phyloP scores from a whole-genome alignment of 371 early-diverging fungal species.

The Nematocida parisii region DNA sequence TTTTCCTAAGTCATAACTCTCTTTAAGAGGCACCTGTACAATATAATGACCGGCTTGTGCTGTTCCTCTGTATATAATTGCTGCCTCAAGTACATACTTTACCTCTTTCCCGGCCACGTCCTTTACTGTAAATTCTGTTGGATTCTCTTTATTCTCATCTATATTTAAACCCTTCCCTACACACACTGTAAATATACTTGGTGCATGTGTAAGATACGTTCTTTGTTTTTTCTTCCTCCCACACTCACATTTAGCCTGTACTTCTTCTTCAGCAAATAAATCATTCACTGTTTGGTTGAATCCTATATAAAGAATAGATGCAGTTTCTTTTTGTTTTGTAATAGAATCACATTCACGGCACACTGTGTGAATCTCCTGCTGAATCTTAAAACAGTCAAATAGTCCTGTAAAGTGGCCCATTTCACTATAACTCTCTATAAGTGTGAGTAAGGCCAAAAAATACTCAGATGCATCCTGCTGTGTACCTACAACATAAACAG shows the following conservation, averaged over 20 bases:
- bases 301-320: constrained; percentile 11
- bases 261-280: background rate
- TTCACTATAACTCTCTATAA: constrained; percentile 54
- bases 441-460: constrained; percentile 40
- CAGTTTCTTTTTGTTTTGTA: constrained; percentile 1
- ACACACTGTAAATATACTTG: constrained; percentile 13
- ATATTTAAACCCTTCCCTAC: background rate
- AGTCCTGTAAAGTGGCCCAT: constrained; percentile 47
- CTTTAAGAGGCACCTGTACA: constrained; percentile 3
- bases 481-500: constrained; percentile 52
- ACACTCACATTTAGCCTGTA: constrained; percentile 19
- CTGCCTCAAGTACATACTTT: constrained; percentile 8
- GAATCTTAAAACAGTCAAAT: constrained; percentile 39
- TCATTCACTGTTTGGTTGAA: constrained; percentile 1
- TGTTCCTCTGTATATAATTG: constrained; percentile 40
- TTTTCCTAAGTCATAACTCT: background rate
- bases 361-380: background rate
- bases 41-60: constrained; percentile 41
- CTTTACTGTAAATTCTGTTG: background rate
- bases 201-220: background rate
- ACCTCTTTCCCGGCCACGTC: background rate
- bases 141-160: background rate
- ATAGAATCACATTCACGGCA: background rate
- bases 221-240: constrained; percentile 8
- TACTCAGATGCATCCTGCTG: constrained; percentile 69